Base-by-base conservation (phyloP, 2,329 filamentous ascomycete genomes). In the Phyllosticta capitalensis region DNA sequence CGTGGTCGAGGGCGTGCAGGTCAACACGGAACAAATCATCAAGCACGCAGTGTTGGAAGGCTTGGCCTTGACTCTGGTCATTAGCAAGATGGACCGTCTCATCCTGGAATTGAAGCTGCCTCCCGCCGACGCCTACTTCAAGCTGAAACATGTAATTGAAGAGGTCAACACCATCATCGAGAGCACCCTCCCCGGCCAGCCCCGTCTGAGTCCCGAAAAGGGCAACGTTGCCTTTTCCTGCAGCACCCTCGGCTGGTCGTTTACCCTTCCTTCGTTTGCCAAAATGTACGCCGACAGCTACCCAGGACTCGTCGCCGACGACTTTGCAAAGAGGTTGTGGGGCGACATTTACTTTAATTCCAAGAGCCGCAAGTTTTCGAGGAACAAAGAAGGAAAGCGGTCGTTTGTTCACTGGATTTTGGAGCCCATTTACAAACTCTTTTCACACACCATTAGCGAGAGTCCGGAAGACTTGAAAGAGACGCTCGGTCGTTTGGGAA, bases 161-260 rank as follows among this genome's bases (percentile, higher is more conserved):
- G 90, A 97, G 74, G 92, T 99, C 74, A 99, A 99, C 75, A 96
- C 90, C 0, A 79, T 94, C 65, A 97, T 99, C 67, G 90, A 95
- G 70, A 91, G 89, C 70, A 88, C 89, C 2, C 80, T 91, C 26
- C 92, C 94, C 3, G 87, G 90, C 1, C 83, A 84, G 62, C 85
- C 84, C 73, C 84, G 94, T 64, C 75, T 99, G 63, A 97, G 92
- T 65, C 94, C 94, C 0, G 94, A 99, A 71, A 96, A 92, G 76
- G 94, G 94, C 63, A 99, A 99, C 70, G 94, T 99, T n/a, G 86
- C 95, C 9, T 99, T 99, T 70, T 89, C 92, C 0, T 96, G 90
- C 72, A 90, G 89, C 55, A 88, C 85, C 62, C 92, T 97, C 87
- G 88, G 89, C 59, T 99, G 94, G 94, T 95, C 90, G 72, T 96